Base-by-base conservation (phyloP, 495 filamentous ascomycete genomes). In the Hypoxylon perforatum region DNA sequence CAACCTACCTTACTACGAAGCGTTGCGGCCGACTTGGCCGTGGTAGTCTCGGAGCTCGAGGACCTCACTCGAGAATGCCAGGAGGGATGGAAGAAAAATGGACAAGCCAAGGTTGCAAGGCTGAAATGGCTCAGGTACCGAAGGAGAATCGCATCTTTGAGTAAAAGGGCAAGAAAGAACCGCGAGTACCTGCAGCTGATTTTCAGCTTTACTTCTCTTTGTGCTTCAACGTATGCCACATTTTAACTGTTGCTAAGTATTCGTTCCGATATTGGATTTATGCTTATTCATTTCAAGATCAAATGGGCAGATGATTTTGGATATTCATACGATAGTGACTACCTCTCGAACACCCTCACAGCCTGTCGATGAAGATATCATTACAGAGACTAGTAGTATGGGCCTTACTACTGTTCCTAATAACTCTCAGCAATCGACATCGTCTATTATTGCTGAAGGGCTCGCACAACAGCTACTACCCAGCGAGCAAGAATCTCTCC, bases 251-350 rank as follows among this genome's bases (percentile, higher is more conserved):
- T 4, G 42, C 4, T 17, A 6, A 0, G 12, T 30, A 0, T 22
- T 7, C 2, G 6, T 8, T 15, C 11, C 18, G 9, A 49, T 3
- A 0, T 61, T 2, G 41, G n/a, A n/a, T n/a, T n/a, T n/a, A n/a
- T 7, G 4, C 49, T 65, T 3, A 59, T 11, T 8, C n/a, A 1
- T 2, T 12, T 10, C 28, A 18, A 66, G 56, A 18, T 36, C 49
- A 3, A 33, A 56, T 7, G 57, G 51, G 2, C 56, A 14, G 35
- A 61, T 67, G 51, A 15, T 67, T 1, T 4, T 61, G 15, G 63
- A 61, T 41, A 61, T 67, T 22, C 45, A 57, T 10, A 19, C 57
- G 17, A 53, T 61, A 11, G 25, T 53, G 22, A 53, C 18, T n/a
- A 6, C 52, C 57, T 6, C 39, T 36, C 17, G 12, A 1, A 4